A percentile compares a stretch with the other conserved stretches of the same genome.
Evolutionary conservation across 1,139 yeast species (phyloP).

Genomic region (Blastobotrys illinoisensis): DNA sequence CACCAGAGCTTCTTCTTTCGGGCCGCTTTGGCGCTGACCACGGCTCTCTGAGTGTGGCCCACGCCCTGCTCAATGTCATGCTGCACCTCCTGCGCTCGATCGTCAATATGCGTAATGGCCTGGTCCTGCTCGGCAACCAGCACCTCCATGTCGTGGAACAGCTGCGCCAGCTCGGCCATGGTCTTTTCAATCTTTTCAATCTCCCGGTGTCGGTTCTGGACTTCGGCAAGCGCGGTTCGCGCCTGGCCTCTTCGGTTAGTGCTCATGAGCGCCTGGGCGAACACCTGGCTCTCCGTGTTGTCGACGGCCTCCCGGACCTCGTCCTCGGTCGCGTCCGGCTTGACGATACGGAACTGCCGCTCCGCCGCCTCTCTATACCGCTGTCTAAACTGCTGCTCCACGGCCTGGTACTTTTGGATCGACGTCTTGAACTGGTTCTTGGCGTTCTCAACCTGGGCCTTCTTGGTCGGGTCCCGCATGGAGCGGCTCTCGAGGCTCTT

Average conservation of each 20-base stretch:
- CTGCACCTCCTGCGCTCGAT: conserved; percentile 78
- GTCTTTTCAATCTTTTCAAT: conserved; percentile 91
- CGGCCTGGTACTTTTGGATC: conserved; percentile 79
- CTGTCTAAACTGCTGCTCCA: conserved; percentile 83
- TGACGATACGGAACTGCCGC: conserved; percentile 87
- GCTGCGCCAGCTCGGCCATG: conserved; percentile 91
- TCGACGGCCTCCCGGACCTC: conserved; percentile 82
- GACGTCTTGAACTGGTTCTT: conserved; percentile 80
- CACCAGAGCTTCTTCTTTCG: conserved; percentile 93
- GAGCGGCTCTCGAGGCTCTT: conserved; percentile 72
- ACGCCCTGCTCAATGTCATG: conserved; percentile 91
- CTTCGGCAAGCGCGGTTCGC: conserved; percentile 89
- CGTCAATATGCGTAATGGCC: conserved; percentile 75
- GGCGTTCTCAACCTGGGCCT: conserved; percentile 84
- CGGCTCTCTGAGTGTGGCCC: conserved; percentile 90
- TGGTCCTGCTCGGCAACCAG: conserved; percentile 94
- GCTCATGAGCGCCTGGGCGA: conserved; percentile 88
- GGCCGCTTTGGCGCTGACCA: conserved; percentile 79
- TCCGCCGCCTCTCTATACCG: conserved; percentile 84
- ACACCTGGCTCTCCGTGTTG: conserved; percentile 82
- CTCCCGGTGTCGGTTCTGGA: conserved; percentile 93
- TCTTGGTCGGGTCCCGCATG: conserved; percentile 66
- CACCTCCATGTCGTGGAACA: conserved; percentile 95
- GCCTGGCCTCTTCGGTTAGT: conserved; percentile 97
- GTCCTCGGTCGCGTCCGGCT: conserved; percentile 85